A percentile compares a stretch with the other conserved stretches of the same genome.
phyloP scores from a whole-genome alignment of 345 rosid species.

The Brassica nigra region DNA sequence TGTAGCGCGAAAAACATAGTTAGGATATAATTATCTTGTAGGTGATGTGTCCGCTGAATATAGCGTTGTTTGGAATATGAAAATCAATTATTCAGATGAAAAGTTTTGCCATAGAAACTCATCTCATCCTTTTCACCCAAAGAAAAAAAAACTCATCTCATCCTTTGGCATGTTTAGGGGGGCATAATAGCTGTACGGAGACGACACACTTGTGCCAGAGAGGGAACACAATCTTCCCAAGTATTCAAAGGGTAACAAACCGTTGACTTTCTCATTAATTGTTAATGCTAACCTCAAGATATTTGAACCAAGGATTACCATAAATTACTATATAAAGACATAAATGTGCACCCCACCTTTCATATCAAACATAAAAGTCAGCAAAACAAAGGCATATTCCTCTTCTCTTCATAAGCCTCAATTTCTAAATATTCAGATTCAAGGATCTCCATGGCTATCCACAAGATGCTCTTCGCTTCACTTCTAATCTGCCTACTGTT shows the following conservation, averaged over 20 bases:
- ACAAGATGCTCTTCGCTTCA: conserved; percentile 38
- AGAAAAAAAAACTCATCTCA: conserved; percentile 5
- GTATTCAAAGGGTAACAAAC: conserved; percentile 43
- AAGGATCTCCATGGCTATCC: conserved; percentile 41
- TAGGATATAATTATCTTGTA: no score
- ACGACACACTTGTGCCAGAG: conserved; percentile 42
- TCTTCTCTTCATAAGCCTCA: conserved; percentile 11
- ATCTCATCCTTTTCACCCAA: conserved; percentile 27
- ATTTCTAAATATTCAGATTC: conserved; percentile 18
- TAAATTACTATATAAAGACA: conserved; percentile 37
- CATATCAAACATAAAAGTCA: conserved; percentile 37
- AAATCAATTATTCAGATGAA: conserved; percentile 9
- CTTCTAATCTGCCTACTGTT: conserved; percentile 37
- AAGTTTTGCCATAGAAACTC: background rate
- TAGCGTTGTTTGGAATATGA: background rate
- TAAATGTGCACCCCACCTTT: conserved; percentile 33
- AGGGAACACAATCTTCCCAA: conserved; percentile 40
- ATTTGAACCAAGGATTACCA: conserved; percentile 14
- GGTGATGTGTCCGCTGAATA: no score
- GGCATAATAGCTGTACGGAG: conserved; percentile 33
- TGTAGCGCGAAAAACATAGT: no score
- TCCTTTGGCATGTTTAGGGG: conserved; percentile 41
- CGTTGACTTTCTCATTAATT: conserved; percentile 38
- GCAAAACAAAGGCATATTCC: conserved; percentile 32
- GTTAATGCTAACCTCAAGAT: conserved; percentile 23